phyloP scores from a whole-genome alignment of 768 basidiomycete species.

The Termitomyces sp. region DNA sequence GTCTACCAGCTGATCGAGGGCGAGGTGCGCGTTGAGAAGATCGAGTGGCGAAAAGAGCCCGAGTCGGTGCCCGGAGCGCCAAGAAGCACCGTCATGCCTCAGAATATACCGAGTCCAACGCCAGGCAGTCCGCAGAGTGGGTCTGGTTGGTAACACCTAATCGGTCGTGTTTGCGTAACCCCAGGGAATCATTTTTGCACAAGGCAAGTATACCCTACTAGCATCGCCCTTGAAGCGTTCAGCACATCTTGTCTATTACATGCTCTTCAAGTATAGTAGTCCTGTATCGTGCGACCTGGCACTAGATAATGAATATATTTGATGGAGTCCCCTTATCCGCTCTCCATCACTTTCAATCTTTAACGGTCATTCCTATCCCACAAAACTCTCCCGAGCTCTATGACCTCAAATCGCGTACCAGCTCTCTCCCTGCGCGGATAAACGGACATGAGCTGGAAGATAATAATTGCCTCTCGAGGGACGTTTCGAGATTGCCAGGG shows the following conservation, averaged over 20 bases:
- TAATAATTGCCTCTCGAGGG: too few species aligned
- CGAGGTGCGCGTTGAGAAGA: conserved; percentile 90
- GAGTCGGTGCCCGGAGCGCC: conserved; percentile 31
- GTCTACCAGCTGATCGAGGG: conserved; percentile 94
- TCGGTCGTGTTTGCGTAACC: not conserved
- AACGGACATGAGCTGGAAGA: too few species aligned
- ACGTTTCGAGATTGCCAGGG: too few species aligned
- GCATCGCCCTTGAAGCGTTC: too few species aligned
- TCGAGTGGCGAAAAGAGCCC: conserved; percentile 71
- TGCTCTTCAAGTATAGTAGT: not conserved
- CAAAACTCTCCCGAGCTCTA: too few species aligned
- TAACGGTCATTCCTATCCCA: too few species aligned
- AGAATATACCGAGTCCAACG: conserved; percentile 40
- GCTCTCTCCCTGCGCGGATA: too few species aligned
- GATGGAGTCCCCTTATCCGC: not conserved
- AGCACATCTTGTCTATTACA: not conserved
- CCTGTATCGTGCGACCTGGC: not conserved
- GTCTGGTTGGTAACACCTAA: not conserved
- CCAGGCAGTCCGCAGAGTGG: conserved; percentile 16
- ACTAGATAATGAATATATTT: not conserved
- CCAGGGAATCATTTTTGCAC: too few species aligned
- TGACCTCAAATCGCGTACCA: too few species aligned
- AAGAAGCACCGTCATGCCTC: conserved; percentile 41
- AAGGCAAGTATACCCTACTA: not conserved
- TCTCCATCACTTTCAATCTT: not conserved